These are phyloP conservation scores for Suhomyces kilbournensis DNA, from an alignment of 805 yeast genomes.

Conservation along the genomic window DNA sequence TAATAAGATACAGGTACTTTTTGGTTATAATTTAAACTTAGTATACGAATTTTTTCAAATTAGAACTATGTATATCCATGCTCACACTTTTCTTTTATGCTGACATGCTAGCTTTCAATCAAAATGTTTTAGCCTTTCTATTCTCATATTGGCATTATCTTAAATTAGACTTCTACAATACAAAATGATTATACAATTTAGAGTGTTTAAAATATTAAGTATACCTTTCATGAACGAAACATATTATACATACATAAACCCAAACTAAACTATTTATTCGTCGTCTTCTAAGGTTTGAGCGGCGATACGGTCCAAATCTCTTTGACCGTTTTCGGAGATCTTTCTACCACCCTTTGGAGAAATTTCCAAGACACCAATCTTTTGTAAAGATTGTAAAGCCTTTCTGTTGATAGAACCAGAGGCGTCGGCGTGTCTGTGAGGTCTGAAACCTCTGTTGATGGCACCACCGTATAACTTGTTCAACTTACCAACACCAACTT, in stretches of 20 bases:
- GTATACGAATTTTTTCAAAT: neutral
- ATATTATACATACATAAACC: constrained; percentile 9
- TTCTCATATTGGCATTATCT: neutral
- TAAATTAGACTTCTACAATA: neutral
- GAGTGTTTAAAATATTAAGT: neutral
- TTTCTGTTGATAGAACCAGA: constrained; percentile 99
- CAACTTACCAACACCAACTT: constrained; percentile 98
- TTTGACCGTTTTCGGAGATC: constrained; percentile 98
- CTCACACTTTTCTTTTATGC: neutral
- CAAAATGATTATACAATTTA: neutral
- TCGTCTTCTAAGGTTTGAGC: constrained; percentile 96
- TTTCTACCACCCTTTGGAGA: constrained; percentile 99
- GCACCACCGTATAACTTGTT: constrained; percentile 99
- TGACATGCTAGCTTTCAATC: neutral
- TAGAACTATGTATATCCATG: neutral
- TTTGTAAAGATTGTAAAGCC: constrained; percentile 96
- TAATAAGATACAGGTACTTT: neutral
- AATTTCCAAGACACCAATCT: constrained; percentile 94
- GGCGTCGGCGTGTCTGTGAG: constrained; percentile 97
- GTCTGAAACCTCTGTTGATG: constrained; percentile 97
- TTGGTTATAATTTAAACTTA: neutral
- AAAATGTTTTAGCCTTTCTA: neutral
- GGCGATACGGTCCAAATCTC: constrained; percentile 99
- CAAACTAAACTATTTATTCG: constrained; percentile 37
- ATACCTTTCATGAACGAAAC: constrained; percentile 3